Evolutionary conservation across 2,329 filamentous ascomycete genomes (phyloP).

Genomic region (Diaporthe sp.): DNA sequence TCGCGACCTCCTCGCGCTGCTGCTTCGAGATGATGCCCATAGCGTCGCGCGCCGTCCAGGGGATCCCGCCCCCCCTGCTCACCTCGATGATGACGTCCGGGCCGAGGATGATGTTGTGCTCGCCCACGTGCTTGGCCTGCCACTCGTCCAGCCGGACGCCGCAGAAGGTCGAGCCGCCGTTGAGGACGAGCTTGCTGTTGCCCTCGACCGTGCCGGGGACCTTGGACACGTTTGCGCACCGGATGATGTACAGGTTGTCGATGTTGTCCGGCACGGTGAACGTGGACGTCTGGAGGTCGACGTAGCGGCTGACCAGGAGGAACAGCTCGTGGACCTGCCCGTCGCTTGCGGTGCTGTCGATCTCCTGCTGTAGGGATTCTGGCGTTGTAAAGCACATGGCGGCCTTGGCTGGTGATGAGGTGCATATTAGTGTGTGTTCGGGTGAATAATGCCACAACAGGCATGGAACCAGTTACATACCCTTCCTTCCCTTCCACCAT

Average conservation of each 20-base stretch:
- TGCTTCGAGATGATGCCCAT: constrained; percentile 39
- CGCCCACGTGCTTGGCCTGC: constrained; percentile 39
- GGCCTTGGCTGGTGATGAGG: constrained; percentile 32
- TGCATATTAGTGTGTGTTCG: background rate
- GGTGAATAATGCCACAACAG: too few species aligned
- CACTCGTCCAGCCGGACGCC: constrained; percentile 39
- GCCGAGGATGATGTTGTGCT: constrained; percentile 41
- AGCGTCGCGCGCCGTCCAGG: constrained; percentile 40
- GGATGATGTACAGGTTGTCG: constrained; percentile 40
- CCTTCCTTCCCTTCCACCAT: constrained; percentile 39
- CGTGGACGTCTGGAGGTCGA: constrained; percentile 37
- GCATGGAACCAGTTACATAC: background rate
- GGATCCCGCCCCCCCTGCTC: constrained; percentile 39
- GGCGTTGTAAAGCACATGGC: constrained; percentile 40
- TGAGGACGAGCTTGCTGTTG: constrained; percentile 38
- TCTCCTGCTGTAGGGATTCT: constrained; percentile 35
- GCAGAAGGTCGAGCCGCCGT: constrained; percentile 40
- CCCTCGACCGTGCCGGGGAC: background rate
- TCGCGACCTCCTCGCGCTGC: constrained; percentile 38
- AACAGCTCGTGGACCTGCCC: constrained; percentile 41
- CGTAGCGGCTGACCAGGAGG: constrained; percentile 39
- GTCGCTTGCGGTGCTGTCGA: constrained; percentile 36
- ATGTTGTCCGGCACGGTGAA: constrained; percentile 36
- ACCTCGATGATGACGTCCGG: constrained; percentile 40
- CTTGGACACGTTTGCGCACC: constrained; percentile 35